Evolutionary conservation across 2,329 filamentous ascomycete genomes (phyloP), one percentile per base, ranked within the genome.

Genomic region (Lasiodiplodia theobromae): DNA sequence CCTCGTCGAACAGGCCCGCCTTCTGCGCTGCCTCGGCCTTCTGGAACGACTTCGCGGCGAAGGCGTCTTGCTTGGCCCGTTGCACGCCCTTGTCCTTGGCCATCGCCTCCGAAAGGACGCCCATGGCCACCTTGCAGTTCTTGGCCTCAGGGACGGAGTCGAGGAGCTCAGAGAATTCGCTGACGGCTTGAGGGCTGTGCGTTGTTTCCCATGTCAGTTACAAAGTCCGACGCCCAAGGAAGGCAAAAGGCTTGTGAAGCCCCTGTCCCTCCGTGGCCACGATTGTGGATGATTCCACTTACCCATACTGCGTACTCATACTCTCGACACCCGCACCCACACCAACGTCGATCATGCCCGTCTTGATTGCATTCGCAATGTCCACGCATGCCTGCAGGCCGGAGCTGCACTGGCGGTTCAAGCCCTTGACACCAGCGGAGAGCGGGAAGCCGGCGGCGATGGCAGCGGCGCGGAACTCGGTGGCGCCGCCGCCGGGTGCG

Each of bases 51-150:
- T 86, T 82, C n/a, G 95, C 95, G 16, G 96, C 96, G 80, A 98
- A 99, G n/a, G 88, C 88, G 79, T 99, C 96, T 82, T 98, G 96
- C 65, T 87, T 84, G 12, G 85, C 82, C 70, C 96, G 91, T 68
- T 84, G 77, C 77, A 98, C 88, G 69, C 86, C 85, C 75, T 91
- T 89, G 79, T 94, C 93, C 82, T 93, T 92, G 73, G 95, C 96
- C 95, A 98, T 97, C 77, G 95, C 82, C 83, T 99, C 96, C 34
- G 93, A 97, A 62, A 98, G 86, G 12, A 94, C 88, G 74, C 95
- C 95, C 96, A 98, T 98, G 79, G 94, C 91, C 3, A 98, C 95
- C 84, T 97, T 97, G 89, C 96, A 99, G 87, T 97, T 96, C 76
- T 92, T 92, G 28, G 94, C 88, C 78, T 96, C 91, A 72, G 89